phyloP scores from a whole-genome alignment of 345 rosid species.

The Hypericum androsaemum region DNA sequence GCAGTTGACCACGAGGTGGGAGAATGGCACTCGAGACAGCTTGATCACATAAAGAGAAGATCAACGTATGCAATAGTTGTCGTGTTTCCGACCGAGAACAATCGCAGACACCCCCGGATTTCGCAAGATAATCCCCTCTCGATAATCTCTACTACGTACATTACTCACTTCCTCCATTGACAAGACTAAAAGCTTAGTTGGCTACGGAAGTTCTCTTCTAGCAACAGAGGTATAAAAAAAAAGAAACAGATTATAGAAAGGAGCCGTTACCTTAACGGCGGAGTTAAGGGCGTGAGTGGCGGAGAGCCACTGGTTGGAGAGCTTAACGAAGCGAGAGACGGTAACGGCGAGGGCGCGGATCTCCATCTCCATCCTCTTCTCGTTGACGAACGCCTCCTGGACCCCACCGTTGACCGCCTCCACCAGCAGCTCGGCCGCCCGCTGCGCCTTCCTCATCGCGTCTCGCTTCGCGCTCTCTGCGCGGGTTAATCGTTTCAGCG shows the following conservation, averaged over 20 bases:
- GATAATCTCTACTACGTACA: too few species aligned
- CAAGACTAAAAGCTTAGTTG: neutral
- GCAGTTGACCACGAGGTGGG: too few species aligned
- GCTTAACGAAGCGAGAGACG: constrained; percentile 53
- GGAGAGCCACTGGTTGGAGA: constrained; percentile 76
- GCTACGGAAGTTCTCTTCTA: neutral
- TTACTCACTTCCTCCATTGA: too few species aligned
- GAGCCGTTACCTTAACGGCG: constrained; percentile 50
- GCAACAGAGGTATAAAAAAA: neutral
- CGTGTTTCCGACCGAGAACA: too few species aligned
- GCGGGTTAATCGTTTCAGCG: too few species aligned
- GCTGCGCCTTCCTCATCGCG: constrained; percentile 46
- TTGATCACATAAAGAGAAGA: too few species aligned
- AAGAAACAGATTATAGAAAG: neutral
- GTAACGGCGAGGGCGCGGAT: constrained; percentile 56
- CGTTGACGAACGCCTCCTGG: constrained; percentile 58
- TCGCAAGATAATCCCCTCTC: too few species aligned
- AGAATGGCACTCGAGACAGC: too few species aligned
- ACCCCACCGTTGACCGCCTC: constrained; percentile 81
- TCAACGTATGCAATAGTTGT: too few species aligned
- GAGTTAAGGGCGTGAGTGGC: constrained; percentile 62
- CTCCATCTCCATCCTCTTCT: constrained; percentile 76
- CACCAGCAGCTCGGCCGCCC: constrained; percentile 63
- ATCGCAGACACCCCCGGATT: too few species aligned
- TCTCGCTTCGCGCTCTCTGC: constrained; percentile 71